Conservation (phyloP, 257 asterid species). For the Rhazya stricta region DNA sequence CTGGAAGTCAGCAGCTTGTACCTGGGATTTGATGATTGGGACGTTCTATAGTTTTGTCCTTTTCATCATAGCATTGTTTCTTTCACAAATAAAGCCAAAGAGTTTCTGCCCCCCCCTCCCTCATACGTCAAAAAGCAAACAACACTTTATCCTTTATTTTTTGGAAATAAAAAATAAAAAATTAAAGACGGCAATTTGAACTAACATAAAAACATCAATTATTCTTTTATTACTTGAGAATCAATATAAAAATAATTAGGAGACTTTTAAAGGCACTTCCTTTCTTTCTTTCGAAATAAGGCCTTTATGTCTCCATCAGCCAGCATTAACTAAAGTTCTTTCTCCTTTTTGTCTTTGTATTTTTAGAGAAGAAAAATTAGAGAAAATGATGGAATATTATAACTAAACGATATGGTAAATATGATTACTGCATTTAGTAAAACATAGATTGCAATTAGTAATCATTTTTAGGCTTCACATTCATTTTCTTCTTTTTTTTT, state of each 20-base stretch:
- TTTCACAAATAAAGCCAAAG: conserved; percentile 45
- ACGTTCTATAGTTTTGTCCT: conserved; percentile 38
- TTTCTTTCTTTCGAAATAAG: too few species aligned
- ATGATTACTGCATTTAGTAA: too few species aligned
- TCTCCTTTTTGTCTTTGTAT: neutral
- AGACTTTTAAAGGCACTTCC: too few species aligned
- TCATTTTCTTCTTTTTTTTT: neutral
- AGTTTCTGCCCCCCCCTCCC: conserved; percentile 11
- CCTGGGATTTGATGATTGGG: conserved; percentile 47
- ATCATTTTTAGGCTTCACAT: too few species aligned
- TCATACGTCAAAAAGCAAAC: neutral
- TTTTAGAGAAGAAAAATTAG: too few species aligned
- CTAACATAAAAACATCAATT: too few species aligned
- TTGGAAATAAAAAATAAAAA: neutral
- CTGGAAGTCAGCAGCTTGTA: conserved; percentile 39
- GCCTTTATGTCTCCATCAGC: neutral
- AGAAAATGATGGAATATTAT: too few species aligned
- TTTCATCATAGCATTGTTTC: conserved; percentile 15
- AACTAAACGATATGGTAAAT: too few species aligned
- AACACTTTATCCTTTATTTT: neutral
- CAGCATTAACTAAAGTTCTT: neutral
- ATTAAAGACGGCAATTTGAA: too few species aligned
- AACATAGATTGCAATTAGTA: too few species aligned
- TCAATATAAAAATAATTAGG: too few species aligned
- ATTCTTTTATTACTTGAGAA: too few species aligned